Evolutionary conservation across 164 flowering plant genomes (phyloP), one percentile per base, ranked within the genome.

Genomic region (Macadamia integrifolia): DNA sequence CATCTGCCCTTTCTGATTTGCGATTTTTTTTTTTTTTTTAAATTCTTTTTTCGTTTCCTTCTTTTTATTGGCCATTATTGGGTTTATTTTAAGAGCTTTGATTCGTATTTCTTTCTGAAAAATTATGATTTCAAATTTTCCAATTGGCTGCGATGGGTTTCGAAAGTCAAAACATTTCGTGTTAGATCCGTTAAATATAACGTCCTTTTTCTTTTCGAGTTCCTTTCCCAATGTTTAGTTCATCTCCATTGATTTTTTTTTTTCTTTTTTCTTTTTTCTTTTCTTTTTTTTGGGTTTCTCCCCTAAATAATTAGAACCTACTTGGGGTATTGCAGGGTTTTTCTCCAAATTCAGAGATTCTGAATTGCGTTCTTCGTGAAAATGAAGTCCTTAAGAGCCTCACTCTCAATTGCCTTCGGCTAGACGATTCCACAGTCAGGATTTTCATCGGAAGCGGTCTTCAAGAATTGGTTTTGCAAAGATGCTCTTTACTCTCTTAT

Each of bases 361-460:
- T 81, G 29, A 18, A 61, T 42, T 60, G 6, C 28, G 50, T 81
- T 42, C 55, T 81, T n/a, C n/a, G 50, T 11, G 65, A 74, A 6
- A 69, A 76, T 69, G 56, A 49, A 56, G 73, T 69, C 60, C 57
- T 78, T 12, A 69, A 61, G 65, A 78, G 58, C 60, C 73, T 83
- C 57, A 78, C 80, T 14, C 69, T 83, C 61, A 75, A 80, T 66
- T 83, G 87, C 60, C 80, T 77, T 62, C 80, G 79, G 35, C 80
- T 83, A 48, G 61, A 74, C 17, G 67, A 75, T 60, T 63, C 72
- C 14, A 50, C 77, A 0, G 52, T 79, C 64, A 43, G 49, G 57
- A 58, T 40, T 31, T 56, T 81, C 43, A 65, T 77, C 3, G 71
- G 70, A 23, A 63, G 75, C 6, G 69, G 72, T 58, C 56, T 83